Evolutionary conservation across 768 basidiomycete genomes (phyloP).

Genomic region (Pleurotus salmoneostramineus): DNA sequence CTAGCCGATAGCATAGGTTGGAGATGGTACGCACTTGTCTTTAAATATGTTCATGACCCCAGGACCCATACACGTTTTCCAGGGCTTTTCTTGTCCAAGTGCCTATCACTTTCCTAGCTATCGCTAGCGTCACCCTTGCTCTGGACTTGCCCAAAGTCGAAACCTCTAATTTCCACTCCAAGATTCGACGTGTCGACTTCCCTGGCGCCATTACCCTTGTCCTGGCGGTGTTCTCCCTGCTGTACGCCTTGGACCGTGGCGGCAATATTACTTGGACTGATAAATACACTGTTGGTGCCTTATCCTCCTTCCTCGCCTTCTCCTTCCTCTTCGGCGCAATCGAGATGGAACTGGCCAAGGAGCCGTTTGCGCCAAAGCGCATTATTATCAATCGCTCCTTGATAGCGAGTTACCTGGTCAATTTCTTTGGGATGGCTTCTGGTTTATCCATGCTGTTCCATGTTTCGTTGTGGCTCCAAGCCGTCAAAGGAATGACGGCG

Average conservation of each 20-base stretch:
- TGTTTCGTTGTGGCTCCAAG: conserved; percentile 55
- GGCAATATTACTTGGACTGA: conserved; percentile 48
- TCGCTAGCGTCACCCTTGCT: conserved; percentile 45
- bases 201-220: conserved; percentile 54
- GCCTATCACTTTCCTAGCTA: conserved; percentile 50
- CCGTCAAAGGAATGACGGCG: conserved; percentile 43
- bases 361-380: conserved; percentile 55
- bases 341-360: conserved; percentile 46
- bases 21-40: conserved; percentile 43
- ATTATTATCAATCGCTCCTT: conserved; percentile 50
- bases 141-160: conserved; percentile 49
- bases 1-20: conserved; percentile 63
- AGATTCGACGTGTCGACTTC: conserved; percentile 62
- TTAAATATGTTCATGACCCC: background rate
- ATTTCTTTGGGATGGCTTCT: conserved; percentile 51
- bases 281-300: conserved; percentile 28
- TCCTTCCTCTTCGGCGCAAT: conserved; percentile 36
- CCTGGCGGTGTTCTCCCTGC: conserved; percentile 49
- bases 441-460: conserved; percentile 46
- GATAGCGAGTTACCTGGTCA: conserved; percentile 42
- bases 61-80: conserved; percentile 11
- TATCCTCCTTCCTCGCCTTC: conserved; percentile 28
- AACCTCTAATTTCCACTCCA: conserved; percentile 37
- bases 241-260: conserved; percentile 54
- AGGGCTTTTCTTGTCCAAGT: conserved; percentile 60